Evolutionary conservation across 305 asterid species (phyloP), one percentile per base, ranked within the genome.

Genomic region (Fraxinus sp.): DNA sequence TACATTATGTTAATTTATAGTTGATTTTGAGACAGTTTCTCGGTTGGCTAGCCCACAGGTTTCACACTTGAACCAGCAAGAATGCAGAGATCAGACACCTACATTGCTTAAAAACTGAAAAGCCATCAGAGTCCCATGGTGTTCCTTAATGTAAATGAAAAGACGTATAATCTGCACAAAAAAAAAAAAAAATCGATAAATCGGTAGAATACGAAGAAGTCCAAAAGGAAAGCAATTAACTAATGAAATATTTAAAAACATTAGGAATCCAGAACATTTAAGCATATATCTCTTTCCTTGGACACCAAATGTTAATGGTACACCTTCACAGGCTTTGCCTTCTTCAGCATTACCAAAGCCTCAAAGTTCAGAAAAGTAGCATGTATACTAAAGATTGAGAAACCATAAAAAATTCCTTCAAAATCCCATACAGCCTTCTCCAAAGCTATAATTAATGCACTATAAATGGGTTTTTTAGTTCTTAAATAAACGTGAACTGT

Each of bases 81-180:
- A 73, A 55, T 62, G 71, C 81, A 84, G 86, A 86, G 81, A 88
- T 57, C 83, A 77, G 86, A 81, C 81, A 75, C 96, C 62, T 93
- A 97, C 99, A 64, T 95, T 97, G 91, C 97, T 92, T 90, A 97
- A 76, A 87, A 95, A 97, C 91, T 92, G 96, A 91, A 93, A 97
- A 87, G 98, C 98, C 87, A 79, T 84, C 83, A 86, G 86, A 76
- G 87, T 81, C 82, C 99, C 99, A 73, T 91, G 97, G 82, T 93
- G 90, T 86, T 97, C 97, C 92, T 97, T 89, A 85, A 95, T 89
- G 90, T 92, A 88, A 85, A 85, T 82, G 91, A 97, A 97, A 87
- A 97, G 98, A 13, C 92, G 92, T 84, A 95, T 93, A 64, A 92
- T 90, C 99, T 97, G 98, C 83, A 83, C 87, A 82, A 86, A 78